These are phyloP conservation scores for Arachnopeziza araneosa DNA, from an alignment of 2,329 filamentous ascomycete species.

Conservation along the genomic window DNA sequence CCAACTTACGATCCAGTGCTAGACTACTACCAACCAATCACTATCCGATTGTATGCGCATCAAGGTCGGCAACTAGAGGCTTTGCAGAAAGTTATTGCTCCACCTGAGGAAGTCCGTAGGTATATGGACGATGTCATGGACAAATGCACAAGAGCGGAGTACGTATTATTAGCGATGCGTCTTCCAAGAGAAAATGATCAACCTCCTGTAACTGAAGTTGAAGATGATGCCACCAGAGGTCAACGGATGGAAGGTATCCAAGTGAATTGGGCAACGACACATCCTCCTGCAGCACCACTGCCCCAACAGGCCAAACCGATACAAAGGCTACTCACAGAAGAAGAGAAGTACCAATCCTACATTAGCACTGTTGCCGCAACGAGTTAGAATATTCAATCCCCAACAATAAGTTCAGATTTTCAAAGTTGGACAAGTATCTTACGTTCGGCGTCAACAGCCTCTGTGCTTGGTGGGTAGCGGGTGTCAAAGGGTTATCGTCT, in stretches of 20 bases:
- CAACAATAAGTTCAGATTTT: no score
- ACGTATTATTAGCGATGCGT: conserved; percentile 61
- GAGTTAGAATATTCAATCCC: background rate
- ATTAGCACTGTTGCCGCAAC: conserved; percentile 28
- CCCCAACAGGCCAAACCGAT: conserved; percentile 13
- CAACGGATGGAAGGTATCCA: conserved; percentile 12
- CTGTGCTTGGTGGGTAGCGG: background rate
- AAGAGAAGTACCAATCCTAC: conserved; percentile 43
- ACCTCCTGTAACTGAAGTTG: conserved; percentile 9
- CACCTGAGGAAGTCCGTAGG: conserved; percentile 54
- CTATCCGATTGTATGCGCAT: conserved; percentile 51
- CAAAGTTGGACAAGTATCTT: background rate
- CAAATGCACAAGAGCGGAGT: conserved; percentile 62
- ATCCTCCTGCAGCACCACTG: conserved; percentile 12
- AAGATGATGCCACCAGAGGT: conserved; percentile 8
- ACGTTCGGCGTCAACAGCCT: background rate
- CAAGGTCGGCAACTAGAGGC: conserved; percentile 55
- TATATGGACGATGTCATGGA: conserved; percentile 70
- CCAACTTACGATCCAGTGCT: conserved; percentile 56
- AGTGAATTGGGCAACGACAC: conserved; percentile 24
- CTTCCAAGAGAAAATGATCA: conserved; percentile 41
- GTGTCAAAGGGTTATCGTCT: background rate
- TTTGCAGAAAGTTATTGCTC: conserved; percentile 55
- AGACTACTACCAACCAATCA: conserved; percentile 74
- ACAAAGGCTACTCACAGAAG: conserved; percentile 34